Conservation (phyloP, 2,329 filamentous ascomycete species). For the Helminthosporium solani region DNA sequence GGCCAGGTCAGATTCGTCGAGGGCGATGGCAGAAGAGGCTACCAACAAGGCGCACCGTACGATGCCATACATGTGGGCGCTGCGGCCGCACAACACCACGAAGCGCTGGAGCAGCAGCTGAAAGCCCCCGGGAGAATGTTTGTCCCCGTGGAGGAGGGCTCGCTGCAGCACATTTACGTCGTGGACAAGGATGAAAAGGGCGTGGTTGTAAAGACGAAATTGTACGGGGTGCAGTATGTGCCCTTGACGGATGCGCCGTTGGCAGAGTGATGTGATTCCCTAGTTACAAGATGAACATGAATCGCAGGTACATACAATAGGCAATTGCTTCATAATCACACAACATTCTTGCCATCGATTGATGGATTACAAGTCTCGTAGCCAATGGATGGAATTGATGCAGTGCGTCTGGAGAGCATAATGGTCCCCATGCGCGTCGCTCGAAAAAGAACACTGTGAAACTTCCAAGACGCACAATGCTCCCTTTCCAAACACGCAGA, state of each 20-base stretch:
- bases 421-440: too few species aligned
- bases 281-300: too few species aligned
- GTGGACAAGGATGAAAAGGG: conserved; percentile 72
- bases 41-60: conserved; percentile 59
- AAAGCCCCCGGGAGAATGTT: conserved; percentile 77
- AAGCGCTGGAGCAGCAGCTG: conserved; percentile 73
- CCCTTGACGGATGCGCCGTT: conserved; percentile 69
- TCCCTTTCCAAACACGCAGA: too few species aligned
- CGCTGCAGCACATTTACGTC: conserved; percentile 68
- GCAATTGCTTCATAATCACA: too few species aligned
- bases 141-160: conserved; percentile 65
- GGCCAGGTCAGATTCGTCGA: conserved; percentile 70
- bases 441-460: too few species aligned
- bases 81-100: conserved; percentile 72
- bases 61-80: conserved; percentile 97
- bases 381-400: too few species aligned
- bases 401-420: too few species aligned
- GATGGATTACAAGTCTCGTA: too few species aligned
- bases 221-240: conserved; percentile 75
- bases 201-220: conserved; percentile 52
- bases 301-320: too few species aligned
- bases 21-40: conserved; percentile 62
- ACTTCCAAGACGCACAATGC: too few species aligned
- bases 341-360: too few species aligned
- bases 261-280: too few species aligned